Evolutionary conservation across 2,329 filamentous ascomycete species (phyloP).

Genomic region (Fusarium nematophilum): DNA sequence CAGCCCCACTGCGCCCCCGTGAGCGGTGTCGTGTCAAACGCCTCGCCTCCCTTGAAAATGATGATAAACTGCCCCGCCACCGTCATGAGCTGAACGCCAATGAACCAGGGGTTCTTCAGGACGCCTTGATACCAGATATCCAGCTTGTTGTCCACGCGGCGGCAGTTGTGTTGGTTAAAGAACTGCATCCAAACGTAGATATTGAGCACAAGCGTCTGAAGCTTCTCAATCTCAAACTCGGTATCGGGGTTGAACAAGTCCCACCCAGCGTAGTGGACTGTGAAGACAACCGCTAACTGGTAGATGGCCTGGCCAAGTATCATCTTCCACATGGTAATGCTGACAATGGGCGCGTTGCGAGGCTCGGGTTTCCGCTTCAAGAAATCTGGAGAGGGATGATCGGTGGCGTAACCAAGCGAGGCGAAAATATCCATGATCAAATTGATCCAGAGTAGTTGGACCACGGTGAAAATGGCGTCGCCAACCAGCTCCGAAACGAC

Average conservation of each 20-base stretch:
- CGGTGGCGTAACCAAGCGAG: conserved; percentile 72
- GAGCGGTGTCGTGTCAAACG: conserved; percentile 71
- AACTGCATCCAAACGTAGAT: conserved; percentile 92
- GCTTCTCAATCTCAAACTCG: conserved; percentile 47
- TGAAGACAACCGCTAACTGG: conserved; percentile 68
- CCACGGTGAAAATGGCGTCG: conserved; percentile 70
- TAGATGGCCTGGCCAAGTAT: conserved; percentile 71
- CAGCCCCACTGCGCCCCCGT: conserved; percentile 76
- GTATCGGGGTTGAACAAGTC: conserved; percentile 65
- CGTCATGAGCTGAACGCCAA: conserved; percentile 74
- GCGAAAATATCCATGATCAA: conserved; percentile 78
- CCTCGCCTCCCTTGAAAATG: conserved; percentile 75
- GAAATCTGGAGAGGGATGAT: conserved; percentile 68
- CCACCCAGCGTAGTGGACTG: conserved; percentile 70
- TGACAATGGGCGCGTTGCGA: conserved; percentile 80
- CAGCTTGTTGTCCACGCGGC: conserved; percentile 83
- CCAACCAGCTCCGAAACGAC: conserved; percentile 72
- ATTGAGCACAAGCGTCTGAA: conserved; percentile 81
- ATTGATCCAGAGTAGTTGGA: conserved; percentile 77
- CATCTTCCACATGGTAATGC: conserved; percentile 73
- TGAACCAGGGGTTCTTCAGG: conserved; percentile 80
- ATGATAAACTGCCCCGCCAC: conserved; percentile 78
- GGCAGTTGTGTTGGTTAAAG: conserved; percentile 85
- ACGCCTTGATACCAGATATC: conserved; percentile 84
- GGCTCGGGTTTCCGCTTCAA: conserved; percentile 64